Evolutionary conservation across 139 green algal genomes (phyloP).

Genomic region (Edaphochlamys debaryana): DNA sequence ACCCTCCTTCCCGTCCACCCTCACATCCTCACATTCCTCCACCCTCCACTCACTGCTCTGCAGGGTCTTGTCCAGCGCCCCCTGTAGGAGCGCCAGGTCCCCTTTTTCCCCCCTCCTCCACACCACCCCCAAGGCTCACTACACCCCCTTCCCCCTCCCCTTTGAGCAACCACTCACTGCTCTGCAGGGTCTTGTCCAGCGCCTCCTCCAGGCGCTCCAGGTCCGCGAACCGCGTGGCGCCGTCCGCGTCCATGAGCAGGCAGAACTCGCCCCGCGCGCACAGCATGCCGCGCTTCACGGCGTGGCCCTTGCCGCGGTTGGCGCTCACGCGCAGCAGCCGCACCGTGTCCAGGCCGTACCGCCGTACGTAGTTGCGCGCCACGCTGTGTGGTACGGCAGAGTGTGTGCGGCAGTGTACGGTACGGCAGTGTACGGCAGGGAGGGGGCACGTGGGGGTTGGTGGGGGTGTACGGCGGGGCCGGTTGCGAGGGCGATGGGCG

Average conservation of each 20-base stretch:
- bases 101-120: too few species aligned
- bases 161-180: neutral
- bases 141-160: neutral
- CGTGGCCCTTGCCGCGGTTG: constrained; percentile 90
- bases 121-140: too few species aligned
- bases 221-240: constrained; percentile 88
- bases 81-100: constrained; percentile 88
- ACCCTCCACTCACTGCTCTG: constrained; percentile 10
- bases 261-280: constrained; percentile 76
- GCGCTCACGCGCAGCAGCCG: constrained; percentile 78
- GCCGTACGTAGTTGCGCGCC: neutral
- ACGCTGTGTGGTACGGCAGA: neutral
- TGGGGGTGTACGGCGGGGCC: too few species aligned
- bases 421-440: too few species aligned
- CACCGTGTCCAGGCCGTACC: constrained; percentile 48
- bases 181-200: constrained; percentile 50
- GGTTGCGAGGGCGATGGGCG: too few species aligned
- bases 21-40: neutral
- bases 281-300: constrained; percentile 82
- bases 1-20: neutral
- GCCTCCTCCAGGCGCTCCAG: constrained; percentile 83
- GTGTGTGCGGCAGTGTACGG: too few species aligned
- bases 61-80: constrained; percentile 53
- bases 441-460: too few species aligned
- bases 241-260: constrained; percentile 90